Base-by-base conservation (phyloP, 257 asterid genomes). In the Solanum sitiens region DNA sequence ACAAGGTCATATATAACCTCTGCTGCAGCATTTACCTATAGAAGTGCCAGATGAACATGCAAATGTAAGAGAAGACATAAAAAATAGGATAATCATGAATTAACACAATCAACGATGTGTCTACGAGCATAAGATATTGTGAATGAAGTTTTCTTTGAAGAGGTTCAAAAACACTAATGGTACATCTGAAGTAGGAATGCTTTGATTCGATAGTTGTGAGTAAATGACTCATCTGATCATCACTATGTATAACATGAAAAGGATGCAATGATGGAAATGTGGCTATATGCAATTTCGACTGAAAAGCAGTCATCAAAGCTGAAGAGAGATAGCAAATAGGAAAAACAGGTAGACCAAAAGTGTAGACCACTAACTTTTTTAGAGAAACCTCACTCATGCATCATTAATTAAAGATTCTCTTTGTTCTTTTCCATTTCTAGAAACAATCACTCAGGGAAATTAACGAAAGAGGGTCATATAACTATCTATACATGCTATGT, bases 1-100 rank as follows among this genome's bases (percentile, higher is more conserved):
- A 96, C 98, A 84, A 96, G 98, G 89, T 94, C 98, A 86, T 95
- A 96, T 92, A 96, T 96, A 89, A 96, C 98, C 91, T 95, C 98
- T 75, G 98, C 98, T 70, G 98, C 98, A 80, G 98, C 96, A 89
- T 95, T 96, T 86, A 96, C 99, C 98, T 95, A 87, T 42, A 77
- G 89, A 85, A 59, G 44, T 27, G 16, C 68, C 70, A 80, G 18
- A 47, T 4, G 44, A 9, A 50, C 85, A 80, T 30, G 42, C 42
- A 30, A 79, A 18, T 30, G 44, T 80, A 80, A 14, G 85, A 80
- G n/a, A 47, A 47, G 7, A 80, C 27, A 4, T 47, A 11, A 80
- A 80, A 80, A 80, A 6, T 80, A 30, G 85, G 44, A 47, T 80
- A 80, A 10, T 80, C 68, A 30, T 47, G 85, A 27, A 79, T 47